Evolutionary conservation across 768 basidiomycete genomes (phyloP).

Genomic region (Suillus paluster): DNA sequence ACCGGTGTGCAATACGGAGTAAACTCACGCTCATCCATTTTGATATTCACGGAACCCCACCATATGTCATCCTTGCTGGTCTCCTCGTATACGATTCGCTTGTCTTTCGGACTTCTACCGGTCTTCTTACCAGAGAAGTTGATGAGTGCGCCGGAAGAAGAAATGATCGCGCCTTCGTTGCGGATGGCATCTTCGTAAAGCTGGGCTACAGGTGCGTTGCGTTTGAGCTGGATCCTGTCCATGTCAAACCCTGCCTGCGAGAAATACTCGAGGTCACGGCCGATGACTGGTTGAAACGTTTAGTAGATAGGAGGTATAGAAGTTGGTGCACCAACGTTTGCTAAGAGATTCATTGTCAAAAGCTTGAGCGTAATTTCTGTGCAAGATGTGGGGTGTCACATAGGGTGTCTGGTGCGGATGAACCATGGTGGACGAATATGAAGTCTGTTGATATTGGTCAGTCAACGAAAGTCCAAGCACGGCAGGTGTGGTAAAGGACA

Average conservation of each 20-base stretch:
- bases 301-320: slow-evolving; percentile 11
- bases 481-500: slow-evolving; percentile 16
- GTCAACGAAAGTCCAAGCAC: slow-evolving; percentile 15
- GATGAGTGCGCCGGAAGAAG: slow-evolving; percentile 94
- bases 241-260: slow-evolving; percentile 99
- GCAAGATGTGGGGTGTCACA: slow-evolving; percentile 88
- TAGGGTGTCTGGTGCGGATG: slow-evolving; percentile 78
- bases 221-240: slow-evolving; percentile 94
- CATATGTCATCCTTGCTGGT: slow-evolving; percentile 96
- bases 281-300: slow-evolving; percentile 65
- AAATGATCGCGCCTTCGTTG: slow-evolving; percentile 98
- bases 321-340: slow-evolving; percentile 52
- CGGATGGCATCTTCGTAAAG: slow-evolving; percentile 98
- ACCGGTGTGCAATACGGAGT: background rate
- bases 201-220: slow-evolving; percentile 87
- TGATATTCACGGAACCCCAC: slow-evolving; percentile 99
- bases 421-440: slow-evolving; percentile 53
- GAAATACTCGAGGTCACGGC: slow-evolving; percentile 94
- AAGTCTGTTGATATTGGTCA: slow-evolving; percentile 6
- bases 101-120: slow-evolving; percentile 97
- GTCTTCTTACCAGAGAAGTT: slow-evolving; percentile 99
- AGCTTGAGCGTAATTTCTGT: slow-evolving; percentile 82
- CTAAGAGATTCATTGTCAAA: slow-evolving; percentile 65
- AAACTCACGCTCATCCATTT: slow-evolving; percentile 90
- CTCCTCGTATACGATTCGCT: slow-evolving; percentile 98